These are phyloP conservation scores for Colletotrichum neosansevieriae DNA, from an alignment of 2,329 filamentous ascomycete species.

Conservation along the genomic window DNA sequence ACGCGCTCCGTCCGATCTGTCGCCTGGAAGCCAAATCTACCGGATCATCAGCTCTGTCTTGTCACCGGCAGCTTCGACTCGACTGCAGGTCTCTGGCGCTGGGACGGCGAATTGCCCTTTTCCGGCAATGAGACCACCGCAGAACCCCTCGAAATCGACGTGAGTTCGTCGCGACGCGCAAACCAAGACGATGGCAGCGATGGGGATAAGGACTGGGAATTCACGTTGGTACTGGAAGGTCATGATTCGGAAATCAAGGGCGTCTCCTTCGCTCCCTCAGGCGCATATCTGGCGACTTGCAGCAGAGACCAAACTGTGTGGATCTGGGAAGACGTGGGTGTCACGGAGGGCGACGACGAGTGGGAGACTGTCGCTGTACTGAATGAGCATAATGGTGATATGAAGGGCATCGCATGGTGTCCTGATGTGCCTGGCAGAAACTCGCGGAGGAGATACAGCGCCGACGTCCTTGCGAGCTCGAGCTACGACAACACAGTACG, in stretches of 20 bases:
- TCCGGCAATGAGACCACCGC: slow-evolving; percentile 35
- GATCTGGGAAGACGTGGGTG: slow-evolving; percentile 95
- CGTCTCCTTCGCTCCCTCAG: slow-evolving; percentile 79
- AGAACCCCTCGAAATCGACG: slow-evolving; percentile 57
- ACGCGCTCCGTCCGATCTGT: slow-evolving; percentile 87
- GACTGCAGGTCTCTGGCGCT: slow-evolving; percentile 86
- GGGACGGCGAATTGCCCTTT: slow-evolving; percentile 60
- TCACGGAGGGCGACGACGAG: slow-evolving; percentile 84
- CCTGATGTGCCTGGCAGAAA: slow-evolving; percentile 71
- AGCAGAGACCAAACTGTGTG: slow-evolving; percentile 94
- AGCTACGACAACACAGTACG: slow-evolving; percentile 95
- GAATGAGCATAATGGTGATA: slow-evolving; percentile 94
- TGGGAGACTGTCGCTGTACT: slow-evolving; percentile 97
- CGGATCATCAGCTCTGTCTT: slow-evolving; percentile 76
- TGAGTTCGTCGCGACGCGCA: slow-evolving; percentile 41
- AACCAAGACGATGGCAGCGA: slow-evolving; percentile 55
- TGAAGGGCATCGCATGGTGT: slow-evolving; percentile 95
- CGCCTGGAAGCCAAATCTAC: slow-evolving; percentile 81
- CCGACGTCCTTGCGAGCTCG: slow-evolving; percentile 85
- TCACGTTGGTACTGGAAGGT: slow-evolving; percentile 91
- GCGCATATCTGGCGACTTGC: slow-evolving; percentile 88
- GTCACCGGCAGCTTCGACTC: slow-evolving; percentile 96
- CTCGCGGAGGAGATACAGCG: slow-evolving; percentile 59
- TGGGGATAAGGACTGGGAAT: slow-evolving; percentile 88
- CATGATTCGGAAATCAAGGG: slow-evolving; percentile 95